Percentiles rank a stretch among this genome's conserved stretches.
Conservation (phyloP, 2,329 filamentous ascomycete genomes). For the Mollisiaceae sp. region DNA sequence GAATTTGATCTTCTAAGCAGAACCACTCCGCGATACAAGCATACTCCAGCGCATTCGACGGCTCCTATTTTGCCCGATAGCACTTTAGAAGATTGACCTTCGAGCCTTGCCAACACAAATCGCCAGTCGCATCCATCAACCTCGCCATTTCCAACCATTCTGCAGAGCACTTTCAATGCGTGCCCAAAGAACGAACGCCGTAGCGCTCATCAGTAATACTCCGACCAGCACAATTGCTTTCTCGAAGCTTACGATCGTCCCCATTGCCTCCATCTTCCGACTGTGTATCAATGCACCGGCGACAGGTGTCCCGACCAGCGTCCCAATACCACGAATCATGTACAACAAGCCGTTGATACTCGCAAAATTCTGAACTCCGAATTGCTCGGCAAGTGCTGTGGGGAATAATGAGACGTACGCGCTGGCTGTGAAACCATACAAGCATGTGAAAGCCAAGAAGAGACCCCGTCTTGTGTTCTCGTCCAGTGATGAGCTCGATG, state of each 20-base stretch:
- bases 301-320: slow-evolving; percentile 31
- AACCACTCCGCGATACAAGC: no score
- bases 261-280: slow-evolving; percentile 1
- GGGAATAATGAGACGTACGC: slow-evolving; percentile 49
- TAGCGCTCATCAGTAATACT: not conserved
- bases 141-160: slow-evolving; percentile 2
- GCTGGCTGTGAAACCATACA: slow-evolving; percentile 46
- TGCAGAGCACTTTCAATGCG: slow-evolving; percentile 1
- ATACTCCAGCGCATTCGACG: no score
- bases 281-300: not conserved
- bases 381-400: slow-evolving; percentile 36
- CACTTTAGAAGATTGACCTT: no score
- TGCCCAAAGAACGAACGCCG: not conserved
- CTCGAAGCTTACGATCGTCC: slow-evolving; percentile 3
- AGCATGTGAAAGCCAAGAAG: slow-evolving; percentile 43
- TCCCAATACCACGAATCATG: slow-evolving; percentile 35
- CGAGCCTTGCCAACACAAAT: not conserved
- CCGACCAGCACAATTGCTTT: not conserved
- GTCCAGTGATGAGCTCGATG: slow-evolving; percentile 18
- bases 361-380: slow-evolving; percentile 34
- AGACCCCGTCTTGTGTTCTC: slow-evolving; percentile 24
- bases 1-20: no score
- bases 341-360: slow-evolving; percentile 35
- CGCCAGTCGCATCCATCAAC: not conserved
- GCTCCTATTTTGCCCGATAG: no score